These are phyloP conservation scores for Pyrenochaeta sp. DNA, from an alignment of 2,329 filamentous ascomycete genomes.

Conservation along the genomic window DNA sequence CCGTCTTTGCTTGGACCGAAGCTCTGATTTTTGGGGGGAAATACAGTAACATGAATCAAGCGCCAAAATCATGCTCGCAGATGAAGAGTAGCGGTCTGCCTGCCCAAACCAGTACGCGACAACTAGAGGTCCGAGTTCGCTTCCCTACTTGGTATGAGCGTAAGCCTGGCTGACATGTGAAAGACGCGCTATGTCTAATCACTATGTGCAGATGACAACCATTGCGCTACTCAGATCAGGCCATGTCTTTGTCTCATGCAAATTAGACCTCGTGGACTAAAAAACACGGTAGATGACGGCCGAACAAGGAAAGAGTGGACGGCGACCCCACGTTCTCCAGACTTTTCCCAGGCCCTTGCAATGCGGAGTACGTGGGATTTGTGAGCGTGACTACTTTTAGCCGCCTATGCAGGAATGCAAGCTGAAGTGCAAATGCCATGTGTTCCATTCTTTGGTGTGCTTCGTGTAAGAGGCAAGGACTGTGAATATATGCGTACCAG, in stretches of 20 bases:
- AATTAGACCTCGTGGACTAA: constrained; percentile 22
- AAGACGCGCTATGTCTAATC: not conserved
- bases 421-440: not conserved
- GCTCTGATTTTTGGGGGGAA: too few species aligned
- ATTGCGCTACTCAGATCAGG: not conserved
- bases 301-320: constrained; percentile 4
- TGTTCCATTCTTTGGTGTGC: not conserved
- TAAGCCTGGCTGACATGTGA: not conserved
- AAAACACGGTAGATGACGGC: constrained; percentile 9
- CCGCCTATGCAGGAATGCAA: too few species aligned
- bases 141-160: too few species aligned
- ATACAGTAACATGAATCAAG: too few species aligned
- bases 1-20: too few species aligned
- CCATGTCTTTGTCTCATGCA: constrained; percentile 13
- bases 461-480: not conserved
- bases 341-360: not conserved
- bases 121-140: too few species aligned
- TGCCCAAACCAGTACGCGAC: too few species aligned
- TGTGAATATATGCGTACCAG: not conserved
- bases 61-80: too few species aligned
- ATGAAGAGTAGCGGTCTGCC: too few species aligned
- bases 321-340: constrained; percentile 22
- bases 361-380: not conserved
- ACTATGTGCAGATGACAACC: not conserved
- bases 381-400: not conserved